Evolutionary conservation across 176 grass and related monocot species (phyloP), one percentile per base, ranked within the genome.

Genomic region (Lolium rigidum): DNA sequence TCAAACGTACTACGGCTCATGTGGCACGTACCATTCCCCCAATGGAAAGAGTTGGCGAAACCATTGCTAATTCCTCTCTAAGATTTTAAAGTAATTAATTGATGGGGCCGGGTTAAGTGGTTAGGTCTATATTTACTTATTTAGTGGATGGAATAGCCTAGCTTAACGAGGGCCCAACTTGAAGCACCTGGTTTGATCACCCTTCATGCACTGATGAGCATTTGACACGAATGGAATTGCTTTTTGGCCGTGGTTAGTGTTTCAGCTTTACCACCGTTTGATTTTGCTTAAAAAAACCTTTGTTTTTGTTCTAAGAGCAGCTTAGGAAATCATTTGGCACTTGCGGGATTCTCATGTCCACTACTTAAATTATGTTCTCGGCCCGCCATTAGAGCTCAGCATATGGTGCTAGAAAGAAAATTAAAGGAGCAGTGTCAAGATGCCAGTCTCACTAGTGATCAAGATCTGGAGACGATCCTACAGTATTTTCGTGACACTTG

Each of bases 241-340:
- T 20, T 84, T 52, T 74, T 39, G 60, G 9, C 10, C 28, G 3
- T 24, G 59, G 38, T 24, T 86, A 79, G 76, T 89, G 87, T 80
- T 74, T 31, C 55, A 41, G 46, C 80, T 90, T 83, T 85, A 17
- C 12, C 9, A 21, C 12, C 6, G 20, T n/a, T 47, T 14, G 46
- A 38, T 70, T 76, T 89, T 55, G 4, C 1, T 16, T 55, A 1
- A 17, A 55, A 55, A 55, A 55, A 17, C 24, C 6, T n/a, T 55
- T 52, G 71, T 12, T 48, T 35, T 28, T 39, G 13, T 5, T 39
- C 9, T 13, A 52, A 64, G 20, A 16, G 7, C 6, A 25, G 3
- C 61, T 73, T 66, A 56, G 14, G 6, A 44, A 20, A 57, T 39
- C 9, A 49, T 15, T 14, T 47, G 7, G 31, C 58, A 49, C 50